Evolutionary conservation across 2,329 filamentous ascomycete genomes (phyloP).

Genomic region (Gnomoniopsis smithogilvyi): DNA sequence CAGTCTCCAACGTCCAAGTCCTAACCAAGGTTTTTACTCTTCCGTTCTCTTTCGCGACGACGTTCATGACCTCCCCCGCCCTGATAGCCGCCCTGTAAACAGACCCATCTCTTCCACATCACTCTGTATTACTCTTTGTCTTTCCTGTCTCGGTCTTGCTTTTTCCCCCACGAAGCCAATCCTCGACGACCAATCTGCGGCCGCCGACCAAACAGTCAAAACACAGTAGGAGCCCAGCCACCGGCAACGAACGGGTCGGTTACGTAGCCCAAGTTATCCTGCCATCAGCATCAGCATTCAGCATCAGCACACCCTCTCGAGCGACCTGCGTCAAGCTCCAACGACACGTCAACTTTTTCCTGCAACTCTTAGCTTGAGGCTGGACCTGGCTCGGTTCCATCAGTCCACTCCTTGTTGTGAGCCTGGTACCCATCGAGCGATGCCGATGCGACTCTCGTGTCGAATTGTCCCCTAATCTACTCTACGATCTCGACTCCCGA

Average conservation of each 20-base stretch:
- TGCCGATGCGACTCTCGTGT: slow-evolving; percentile 16
- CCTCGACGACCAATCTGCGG: background rate
- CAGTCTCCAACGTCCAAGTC: background rate
- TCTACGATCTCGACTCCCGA: background rate
- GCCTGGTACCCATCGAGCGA: slow-evolving; percentile 9
- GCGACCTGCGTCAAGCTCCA: background rate
- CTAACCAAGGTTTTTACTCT: background rate
- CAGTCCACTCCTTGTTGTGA: background rate
- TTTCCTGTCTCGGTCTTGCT: background rate
- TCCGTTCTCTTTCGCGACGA: background rate
- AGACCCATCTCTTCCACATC: background rate
- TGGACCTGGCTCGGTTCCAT: background rate
- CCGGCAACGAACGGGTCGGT: too few species aligned
- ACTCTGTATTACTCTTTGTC: background rate
- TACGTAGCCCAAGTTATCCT: too few species aligned
- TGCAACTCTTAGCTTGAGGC: background rate
- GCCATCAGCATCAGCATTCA: background rate
- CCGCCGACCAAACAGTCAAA: background rate
- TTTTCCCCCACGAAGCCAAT: background rate
- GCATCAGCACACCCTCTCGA: background rate
- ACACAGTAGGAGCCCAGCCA: background rate
- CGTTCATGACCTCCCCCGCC: background rate
- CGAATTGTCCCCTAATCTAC: slow-evolving; percentile 13
- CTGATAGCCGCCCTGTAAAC: slow-evolving; percentile 6
- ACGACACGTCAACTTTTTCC: background rate